Evolutionary conservation across 371 early-diverging fungal genomes (phyloP).

Genomic region (Actinomortierella wolfii): DNA sequence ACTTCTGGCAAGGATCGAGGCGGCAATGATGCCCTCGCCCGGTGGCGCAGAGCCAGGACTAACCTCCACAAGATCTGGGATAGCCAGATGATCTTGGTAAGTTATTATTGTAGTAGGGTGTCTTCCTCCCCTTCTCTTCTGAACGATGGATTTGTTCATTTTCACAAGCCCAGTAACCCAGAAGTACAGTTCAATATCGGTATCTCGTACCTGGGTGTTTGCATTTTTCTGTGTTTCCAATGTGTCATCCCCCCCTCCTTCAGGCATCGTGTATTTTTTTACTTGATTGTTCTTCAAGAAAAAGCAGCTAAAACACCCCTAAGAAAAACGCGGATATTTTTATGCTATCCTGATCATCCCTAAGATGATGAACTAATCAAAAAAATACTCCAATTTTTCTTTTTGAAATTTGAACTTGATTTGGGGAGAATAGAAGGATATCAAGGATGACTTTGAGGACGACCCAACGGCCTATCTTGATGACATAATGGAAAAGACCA

Average conservation of each 20-base stretch:
- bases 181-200: too few relatives aligned
- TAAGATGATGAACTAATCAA: not conserved
- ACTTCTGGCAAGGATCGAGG: constrained; percentile 47
- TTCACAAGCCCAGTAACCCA: too few relatives aligned
- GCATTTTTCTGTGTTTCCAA: too few relatives aligned
- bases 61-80: constrained; percentile 56
- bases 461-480: constrained; percentile 32
- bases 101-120: not conserved
- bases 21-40: constrained; percentile 44
- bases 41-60: constrained; percentile 31
- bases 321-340: too few relatives aligned
- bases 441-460: constrained; percentile 21
- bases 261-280: too few relatives aligned
- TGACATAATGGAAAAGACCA: constrained; percentile 24
- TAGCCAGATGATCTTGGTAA: constrained; percentile 38
- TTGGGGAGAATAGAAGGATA: constrained; percentile 25
- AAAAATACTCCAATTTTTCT: not conserved
- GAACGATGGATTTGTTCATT: too few relatives aligned
- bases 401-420: not conserved
- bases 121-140: too few relatives aligned
- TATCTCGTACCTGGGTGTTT: too few relatives aligned
- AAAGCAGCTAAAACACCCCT: too few relatives aligned
- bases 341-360: too few relatives aligned
- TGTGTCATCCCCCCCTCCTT: too few relatives aligned
- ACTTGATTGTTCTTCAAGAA: too few relatives aligned